Conservation (phyloP, 108 stramenopile genomes). For the Fragilariopsis cylindrus region DNA sequence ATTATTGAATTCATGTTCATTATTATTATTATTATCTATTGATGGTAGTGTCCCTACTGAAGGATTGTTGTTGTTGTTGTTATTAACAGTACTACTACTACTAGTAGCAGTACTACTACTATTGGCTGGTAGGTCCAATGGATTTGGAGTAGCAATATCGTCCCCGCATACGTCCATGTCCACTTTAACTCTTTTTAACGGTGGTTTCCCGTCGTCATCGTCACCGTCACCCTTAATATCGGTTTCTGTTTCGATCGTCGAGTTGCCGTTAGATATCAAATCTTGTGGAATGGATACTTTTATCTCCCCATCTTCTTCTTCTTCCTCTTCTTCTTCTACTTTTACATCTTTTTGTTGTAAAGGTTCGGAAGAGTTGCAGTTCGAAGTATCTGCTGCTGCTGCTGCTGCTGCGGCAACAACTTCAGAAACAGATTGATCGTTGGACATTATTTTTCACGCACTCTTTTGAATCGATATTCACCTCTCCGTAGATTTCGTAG, state of each 20-base stretch:
- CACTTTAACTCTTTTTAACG: not conserved
- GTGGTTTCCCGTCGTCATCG: not conserved
- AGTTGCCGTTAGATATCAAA: not conserved
- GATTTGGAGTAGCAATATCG: not conserved
- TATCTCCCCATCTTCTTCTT: not conserved
- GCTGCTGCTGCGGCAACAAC: not conserved
- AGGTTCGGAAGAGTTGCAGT: no score
- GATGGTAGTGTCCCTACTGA: not conserved
- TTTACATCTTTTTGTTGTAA: no score
- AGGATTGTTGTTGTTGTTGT: not conserved
- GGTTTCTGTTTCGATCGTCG: not conserved
- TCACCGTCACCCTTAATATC: not conserved
- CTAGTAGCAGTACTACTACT: not conserved
- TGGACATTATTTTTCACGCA: not conserved
- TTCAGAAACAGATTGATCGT: not conserved
- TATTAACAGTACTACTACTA: not conserved
- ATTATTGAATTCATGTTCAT: not conserved
- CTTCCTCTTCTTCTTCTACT: no score
- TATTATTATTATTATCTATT: not conserved
- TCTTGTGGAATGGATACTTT: not conserved
- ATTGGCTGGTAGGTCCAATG: not conserved
- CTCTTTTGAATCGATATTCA: not conserved
- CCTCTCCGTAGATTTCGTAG: not conserved
- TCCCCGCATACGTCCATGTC: not conserved
- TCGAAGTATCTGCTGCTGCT: not conserved